Conservation (phyloP, 2,329 filamentous ascomycete genomes). For the Lecanicillium sp. region DNA sequence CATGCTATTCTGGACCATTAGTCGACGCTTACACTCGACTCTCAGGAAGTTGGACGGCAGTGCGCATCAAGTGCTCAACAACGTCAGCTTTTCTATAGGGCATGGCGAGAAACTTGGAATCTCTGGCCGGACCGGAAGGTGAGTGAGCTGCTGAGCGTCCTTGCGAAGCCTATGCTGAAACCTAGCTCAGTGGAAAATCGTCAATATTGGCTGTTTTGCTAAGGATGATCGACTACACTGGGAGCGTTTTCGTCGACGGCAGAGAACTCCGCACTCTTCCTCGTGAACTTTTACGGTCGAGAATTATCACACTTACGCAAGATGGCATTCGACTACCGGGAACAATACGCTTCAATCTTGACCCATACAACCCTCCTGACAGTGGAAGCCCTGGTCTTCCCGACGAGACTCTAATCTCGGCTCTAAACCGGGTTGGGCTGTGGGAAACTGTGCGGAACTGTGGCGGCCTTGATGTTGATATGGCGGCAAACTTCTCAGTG, state of each 20-base stretch:
- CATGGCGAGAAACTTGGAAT: slow-evolving; percentile 1
- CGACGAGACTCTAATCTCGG: slow-evolving; percentile 8
- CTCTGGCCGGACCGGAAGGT: slow-evolving; percentile 5
- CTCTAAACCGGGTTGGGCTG: slow-evolving; percentile 9
- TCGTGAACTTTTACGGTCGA: slow-evolving; percentile 13
- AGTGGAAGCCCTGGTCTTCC: neutral
- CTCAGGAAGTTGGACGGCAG: neutral
- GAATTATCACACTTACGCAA: slow-evolving; percentile 19
- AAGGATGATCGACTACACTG: slow-evolving; percentile 1
- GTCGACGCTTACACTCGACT: neutral
- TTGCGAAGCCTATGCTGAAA: too few relatives aligned
- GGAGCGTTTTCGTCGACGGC: slow-evolving; percentile 10
- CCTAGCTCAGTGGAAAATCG: slow-evolving; percentile 8
- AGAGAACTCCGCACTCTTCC: neutral
- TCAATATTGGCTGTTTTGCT: neutral
- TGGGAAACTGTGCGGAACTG: slow-evolving; percentile 1
- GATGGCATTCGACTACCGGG: slow-evolving; percentile 11
- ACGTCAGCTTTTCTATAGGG: neutral
- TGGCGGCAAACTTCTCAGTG: slow-evolving; percentile 7
- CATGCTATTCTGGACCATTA: neutral
- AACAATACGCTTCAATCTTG: slow-evolving; percentile 4
- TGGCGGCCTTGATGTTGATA: slow-evolving; percentile 6
- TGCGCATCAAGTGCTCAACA: neutral
- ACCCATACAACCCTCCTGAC: neutral
- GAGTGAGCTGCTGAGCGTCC: neutral